A percentile compares a stretch with the other conserved stretches of the same genome.
Evolutionary conservation across 1,284 basidiomycete genomes (phyloP).

Genomic region (Marasmius oreades): DNA sequence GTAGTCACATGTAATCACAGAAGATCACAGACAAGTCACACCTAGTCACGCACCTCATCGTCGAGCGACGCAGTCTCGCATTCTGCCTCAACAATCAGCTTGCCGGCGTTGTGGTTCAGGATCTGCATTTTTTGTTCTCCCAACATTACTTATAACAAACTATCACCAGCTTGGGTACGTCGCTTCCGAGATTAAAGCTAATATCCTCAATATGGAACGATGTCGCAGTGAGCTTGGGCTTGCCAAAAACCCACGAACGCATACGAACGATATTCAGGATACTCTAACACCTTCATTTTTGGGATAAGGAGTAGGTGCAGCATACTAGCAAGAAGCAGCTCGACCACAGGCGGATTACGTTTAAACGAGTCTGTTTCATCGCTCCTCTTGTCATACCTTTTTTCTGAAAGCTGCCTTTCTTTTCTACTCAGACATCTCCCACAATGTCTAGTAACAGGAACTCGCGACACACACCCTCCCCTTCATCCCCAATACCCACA

Average conservation of each 20-base stretch:
- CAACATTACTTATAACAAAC: not conserved
- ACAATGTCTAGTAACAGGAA: slow-evolving; percentile 33
- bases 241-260: not conserved
- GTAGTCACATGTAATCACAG: no score
- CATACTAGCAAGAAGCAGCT: not conserved
- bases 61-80: not conserved
- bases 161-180: not conserved
- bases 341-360: not conserved
- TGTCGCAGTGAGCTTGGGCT: not conserved
- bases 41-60: not conserved
- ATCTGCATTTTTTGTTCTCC: not conserved
- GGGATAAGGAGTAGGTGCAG: not conserved
- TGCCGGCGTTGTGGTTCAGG: not conserved
- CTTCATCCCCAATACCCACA: slow-evolving; percentile 29
- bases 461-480: slow-evolving; percentile 32
- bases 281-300: not conserved
- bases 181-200: not conserved
- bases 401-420: slow-evolving; percentile 6
- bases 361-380: not conserved
- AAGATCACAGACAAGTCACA: not conserved
- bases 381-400: not conserved
- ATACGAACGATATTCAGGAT: not conserved
- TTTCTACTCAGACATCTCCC: slow-evolving; percentile 4
- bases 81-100: not conserved
- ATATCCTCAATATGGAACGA: not conserved